Evolutionary conservation across 2,329 filamentous ascomycete genomes (phyloP), one percentile per base, ranked within the genome.

Genomic region (Macrophomina pseudophaseolina): DNA sequence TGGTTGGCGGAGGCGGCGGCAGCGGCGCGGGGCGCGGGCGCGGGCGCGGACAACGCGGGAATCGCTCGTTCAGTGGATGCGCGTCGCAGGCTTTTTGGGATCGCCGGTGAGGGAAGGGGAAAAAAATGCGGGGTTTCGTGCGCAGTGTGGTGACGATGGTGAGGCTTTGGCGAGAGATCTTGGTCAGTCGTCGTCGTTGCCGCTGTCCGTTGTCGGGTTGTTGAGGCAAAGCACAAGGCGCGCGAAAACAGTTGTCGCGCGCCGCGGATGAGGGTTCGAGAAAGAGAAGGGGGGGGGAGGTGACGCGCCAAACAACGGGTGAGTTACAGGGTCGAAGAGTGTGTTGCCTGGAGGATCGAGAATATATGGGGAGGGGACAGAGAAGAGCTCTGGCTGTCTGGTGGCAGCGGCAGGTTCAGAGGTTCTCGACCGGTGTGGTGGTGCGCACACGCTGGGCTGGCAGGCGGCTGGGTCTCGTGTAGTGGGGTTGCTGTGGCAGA

Each of bases 101-200:
- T 23, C 23, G 23, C 23, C 35, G 6, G 35, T 38, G 7, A 33
- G 48, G 30, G 44, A 62, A 33, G 48, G 35, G 63, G 56, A 66
- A 40, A 53, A 42, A 46, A 64, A 58, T n/a, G n/a, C n/a, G n/a
- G n/a, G 60, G 73, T 30, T 7, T 30, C 33, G 49, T 33, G 7
- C 14, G 38, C 2, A 8, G 38, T 40, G 23, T 23, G 23, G 23
- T 23, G 23, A 23, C 23, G 23, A 23, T 23, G 23, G 23, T 23
- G 23, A 23, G 23, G 23, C 38, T 8, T 40, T 40, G 38, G 8
- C 38, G 38, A 8, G 14, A 14, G 8, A 14, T 14, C 38, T 8
- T 8, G 38, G 38, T 40, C 38, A 40, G 38, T 40, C 38, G 12
- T 49, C 9, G 46, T 28, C 23, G 46, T 30, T 16, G 46, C 9